A percentile compares a stretch with the other conserved stretches of the same genome.
phyloP scores from a whole-genome alignment of 257 asterid species.

The Vinca minor region DNA sequence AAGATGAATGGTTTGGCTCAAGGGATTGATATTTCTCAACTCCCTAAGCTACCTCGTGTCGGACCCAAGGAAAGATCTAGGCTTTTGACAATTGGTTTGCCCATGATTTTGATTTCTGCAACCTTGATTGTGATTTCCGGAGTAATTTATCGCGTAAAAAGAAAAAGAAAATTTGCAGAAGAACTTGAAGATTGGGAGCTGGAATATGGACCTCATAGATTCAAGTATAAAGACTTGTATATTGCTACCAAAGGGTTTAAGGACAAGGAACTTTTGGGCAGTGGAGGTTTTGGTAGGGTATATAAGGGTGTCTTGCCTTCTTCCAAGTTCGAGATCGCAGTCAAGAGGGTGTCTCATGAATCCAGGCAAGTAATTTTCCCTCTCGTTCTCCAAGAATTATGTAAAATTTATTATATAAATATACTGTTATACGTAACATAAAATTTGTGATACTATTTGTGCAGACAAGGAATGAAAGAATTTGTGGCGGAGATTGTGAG shows the following conservation, averaged over 20 bases:
- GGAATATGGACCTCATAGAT: slow-evolving; percentile 51
- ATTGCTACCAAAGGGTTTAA: slow-evolving; percentile 48
- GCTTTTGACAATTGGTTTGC: slow-evolving; percentile 32
- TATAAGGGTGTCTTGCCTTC: slow-evolving; percentile 42
- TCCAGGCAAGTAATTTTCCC: too few species aligned
- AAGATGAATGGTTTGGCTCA: slow-evolving; percentile 26
- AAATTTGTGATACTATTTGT: too few species aligned
- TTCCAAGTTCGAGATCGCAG: slow-evolving; percentile 38
- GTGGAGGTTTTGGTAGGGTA: slow-evolving; percentile 63
- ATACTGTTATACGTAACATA: too few species aligned
- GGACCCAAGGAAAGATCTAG: slow-evolving; percentile 27
- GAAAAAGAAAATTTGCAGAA: slow-evolving; percentile 41
- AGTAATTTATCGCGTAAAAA: slow-evolving; percentile 20
- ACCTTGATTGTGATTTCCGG: not conserved
- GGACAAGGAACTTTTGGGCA: slow-evolving; percentile 42
- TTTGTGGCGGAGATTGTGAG: slow-evolving; percentile 58
- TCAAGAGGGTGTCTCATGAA: slow-evolving; percentile 51
- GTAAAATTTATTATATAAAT: too few species aligned
- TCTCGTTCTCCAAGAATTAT: too few species aligned
- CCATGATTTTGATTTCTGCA: slow-evolving; percentile 12
- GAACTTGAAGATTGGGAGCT: slow-evolving; percentile 57
- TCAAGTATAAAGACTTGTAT: slow-evolving; percentile 47
- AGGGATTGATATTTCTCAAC: slow-evolving; percentile 34
- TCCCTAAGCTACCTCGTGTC: slow-evolving; percentile 46
- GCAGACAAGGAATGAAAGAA: slow-evolving; percentile 57